Evolutionary conservation across 2,329 filamentous ascomycete species (phyloP).

Genomic region (Exophiala alcalophila): DNA sequence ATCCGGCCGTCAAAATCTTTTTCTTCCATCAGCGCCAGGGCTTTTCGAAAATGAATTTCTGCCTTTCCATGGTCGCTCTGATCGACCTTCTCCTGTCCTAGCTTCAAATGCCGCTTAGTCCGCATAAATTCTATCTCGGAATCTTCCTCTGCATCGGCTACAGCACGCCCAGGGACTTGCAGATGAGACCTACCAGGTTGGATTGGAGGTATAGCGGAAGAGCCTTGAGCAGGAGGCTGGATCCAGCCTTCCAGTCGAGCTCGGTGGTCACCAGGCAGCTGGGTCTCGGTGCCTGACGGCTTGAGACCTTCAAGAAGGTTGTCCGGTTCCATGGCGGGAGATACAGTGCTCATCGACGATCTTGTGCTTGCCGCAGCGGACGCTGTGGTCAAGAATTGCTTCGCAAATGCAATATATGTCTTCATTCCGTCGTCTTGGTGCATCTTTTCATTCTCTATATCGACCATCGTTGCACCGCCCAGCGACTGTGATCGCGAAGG

Average conservation of each 20-base stretch:
- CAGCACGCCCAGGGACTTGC: neutral
- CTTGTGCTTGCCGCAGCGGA: conserved; percentile 28
- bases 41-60: conserved; percentile 28
- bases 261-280: conserved; percentile 4
- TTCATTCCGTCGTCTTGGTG: conserved; percentile 21
- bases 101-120: conserved; percentile 21
- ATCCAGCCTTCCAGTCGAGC: conserved; percentile 18
- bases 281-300: conserved; percentile 1
- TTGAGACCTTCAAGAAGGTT: neutral
- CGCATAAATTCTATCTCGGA: conserved; percentile 25
- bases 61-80: conserved; percentile 21
- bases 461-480: conserved; percentile 12
- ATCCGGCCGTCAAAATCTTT: conserved; percentile 26
- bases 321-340: conserved; percentile 17
- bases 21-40: conserved; percentile 20
- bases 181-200: neutral
- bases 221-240: conserved; percentile 2
- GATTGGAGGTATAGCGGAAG: neutral
- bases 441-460: conserved; percentile 6
- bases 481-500: conserved; percentile 15
- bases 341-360: conserved; percentile 24
- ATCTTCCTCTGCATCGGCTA: conserved; percentile 10
- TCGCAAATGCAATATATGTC: conserved; percentile 27
- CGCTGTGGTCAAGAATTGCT: conserved; percentile 26
- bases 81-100: conserved; percentile 25